Evolutionary conservation across 495 filamentous ascomycete genomes (phyloP).

Genomic region (Penicillium lividum): DNA sequence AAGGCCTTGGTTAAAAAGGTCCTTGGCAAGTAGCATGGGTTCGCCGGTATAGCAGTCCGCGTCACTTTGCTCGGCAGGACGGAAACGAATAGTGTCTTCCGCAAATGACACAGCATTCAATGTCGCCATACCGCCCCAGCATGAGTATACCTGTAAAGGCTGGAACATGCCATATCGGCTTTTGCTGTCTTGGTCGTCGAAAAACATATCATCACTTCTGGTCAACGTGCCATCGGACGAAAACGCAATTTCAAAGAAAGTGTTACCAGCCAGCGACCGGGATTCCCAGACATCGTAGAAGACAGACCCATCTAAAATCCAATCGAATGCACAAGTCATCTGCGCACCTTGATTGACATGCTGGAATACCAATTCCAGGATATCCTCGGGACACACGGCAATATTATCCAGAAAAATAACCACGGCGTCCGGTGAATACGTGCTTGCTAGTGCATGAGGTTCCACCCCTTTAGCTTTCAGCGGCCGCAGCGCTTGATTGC

Average conservation of each 20-base stretch:
- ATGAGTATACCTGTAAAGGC: slow-evolving; percentile 57
- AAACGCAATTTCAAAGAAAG: slow-evolving; percentile 52
- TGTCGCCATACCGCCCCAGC: slow-evolving; percentile 52
- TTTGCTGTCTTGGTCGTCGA: slow-evolving; percentile 34
- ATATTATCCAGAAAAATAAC: slow-evolving; percentile 55
- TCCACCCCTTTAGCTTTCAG: slow-evolving; percentile 17
- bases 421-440: slow-evolving; percentile 33
- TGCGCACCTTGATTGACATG: slow-evolving; percentile 42
- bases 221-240: slow-evolving; percentile 45
- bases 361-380: slow-evolving; percentile 53
- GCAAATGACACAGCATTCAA: slow-evolving; percentile 36
- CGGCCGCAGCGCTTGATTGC: slow-evolving; percentile 47
- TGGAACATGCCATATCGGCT: slow-evolving; percentile 24
- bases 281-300: slow-evolving; percentile 58
- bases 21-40: slow-evolving; percentile 50
- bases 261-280: slow-evolving; percentile 48
- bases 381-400: slow-evolving; percentile 50
- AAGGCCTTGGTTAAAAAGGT: slow-evolving; percentile 46
- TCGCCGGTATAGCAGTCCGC: slow-evolving; percentile 51
- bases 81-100: slow-evolving; percentile 36
- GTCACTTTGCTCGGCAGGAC: slow-evolving; percentile 18
- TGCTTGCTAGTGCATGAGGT: slow-evolving; percentile 7
- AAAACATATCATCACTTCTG: slow-evolving; percentile 47
- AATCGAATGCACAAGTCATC: slow-evolving; percentile 58
- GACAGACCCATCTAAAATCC: slow-evolving; percentile 40